These are phyloP conservation scores for Vanrija sp. DNA, from an alignment of 1,284 basidiomycete species.

Conservation along the genomic window DNA sequence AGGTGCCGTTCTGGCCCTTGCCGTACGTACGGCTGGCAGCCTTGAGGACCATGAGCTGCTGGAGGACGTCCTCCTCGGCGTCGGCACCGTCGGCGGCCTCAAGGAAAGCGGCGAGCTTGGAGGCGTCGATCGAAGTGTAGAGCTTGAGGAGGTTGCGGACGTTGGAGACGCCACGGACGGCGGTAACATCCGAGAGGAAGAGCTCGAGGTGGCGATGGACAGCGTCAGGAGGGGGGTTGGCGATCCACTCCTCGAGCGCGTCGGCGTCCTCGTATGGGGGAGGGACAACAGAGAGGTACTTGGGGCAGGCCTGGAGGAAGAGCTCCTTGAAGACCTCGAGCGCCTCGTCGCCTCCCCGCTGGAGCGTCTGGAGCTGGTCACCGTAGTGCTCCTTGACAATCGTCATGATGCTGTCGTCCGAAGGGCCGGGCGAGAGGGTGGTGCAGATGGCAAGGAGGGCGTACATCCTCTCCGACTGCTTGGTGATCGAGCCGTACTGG, in stretches of 20 bases:
- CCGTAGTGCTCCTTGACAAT: conserved; percentile 89
- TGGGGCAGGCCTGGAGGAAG: conserved; percentile 89
- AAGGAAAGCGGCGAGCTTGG: conserved; percentile 86
- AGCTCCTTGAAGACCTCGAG: conserved; percentile 87
- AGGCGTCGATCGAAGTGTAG: conserved; percentile 88
- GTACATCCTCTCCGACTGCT: conserved; percentile 97
- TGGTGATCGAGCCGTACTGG: conserved; percentile 98
- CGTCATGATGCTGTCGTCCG: conserved; percentile 92
- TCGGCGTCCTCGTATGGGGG: conserved; percentile 83
- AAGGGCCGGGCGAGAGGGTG: conserved; percentile 78
- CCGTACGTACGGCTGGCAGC: conserved; percentile 61
- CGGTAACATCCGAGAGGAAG: conserved; percentile 72
- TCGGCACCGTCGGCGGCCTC: conserved; percentile 29
- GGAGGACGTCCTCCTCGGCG: conserved; percentile 82
- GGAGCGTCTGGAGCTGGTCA: conserved; percentile 84
- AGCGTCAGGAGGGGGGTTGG: conserved; percentile 62
- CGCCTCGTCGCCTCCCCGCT: conserved; percentile 63
- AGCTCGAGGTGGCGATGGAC: conserved; percentile 77
- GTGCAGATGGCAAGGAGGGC: conserved; percentile 90
- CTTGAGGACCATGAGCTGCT: conserved; percentile 97
- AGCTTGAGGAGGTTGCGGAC: conserved; percentile 89
- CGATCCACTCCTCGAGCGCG: conserved; percentile 58
- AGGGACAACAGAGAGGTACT: conserved; percentile 91
- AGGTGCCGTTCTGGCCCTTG: conserved; percentile 59
- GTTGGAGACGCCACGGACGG: conserved; percentile 74